A percentile compares a stretch with the other conserved stretches of the same genome.
phyloP scores from a whole-genome alignment of 441 rosid genomes.

The Metrosideros polymorpha region DNA sequence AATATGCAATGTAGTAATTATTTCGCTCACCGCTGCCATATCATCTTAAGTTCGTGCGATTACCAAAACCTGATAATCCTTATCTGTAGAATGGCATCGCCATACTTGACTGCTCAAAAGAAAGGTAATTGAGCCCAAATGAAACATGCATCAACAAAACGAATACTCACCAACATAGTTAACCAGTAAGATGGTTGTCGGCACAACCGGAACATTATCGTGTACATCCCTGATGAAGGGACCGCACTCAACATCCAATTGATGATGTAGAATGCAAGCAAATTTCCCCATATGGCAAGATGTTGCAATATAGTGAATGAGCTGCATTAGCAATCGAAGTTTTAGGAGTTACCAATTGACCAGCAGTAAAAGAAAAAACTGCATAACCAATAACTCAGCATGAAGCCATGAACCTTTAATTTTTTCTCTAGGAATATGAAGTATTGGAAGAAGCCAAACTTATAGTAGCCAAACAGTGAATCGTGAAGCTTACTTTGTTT shows the following conservation, averaged over 20 bases:
- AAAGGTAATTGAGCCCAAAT: not conserved
- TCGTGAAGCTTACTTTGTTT: slow-evolving; percentile 70
- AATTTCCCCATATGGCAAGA: slow-evolving; percentile 93
- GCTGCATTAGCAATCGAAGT: slow-evolving; percentile 34
- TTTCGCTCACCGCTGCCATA: not conserved
- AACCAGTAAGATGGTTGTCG: slow-evolving; percentile 86
- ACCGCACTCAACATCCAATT: slow-evolving; percentile 83
- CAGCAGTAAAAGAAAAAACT: not conserved
- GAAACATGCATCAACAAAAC: not conserved
- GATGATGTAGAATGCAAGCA: slow-evolving; percentile 64
- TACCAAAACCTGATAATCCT: not conserved
- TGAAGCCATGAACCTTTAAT: not conserved
- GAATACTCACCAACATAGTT: slow-evolving; percentile 66
- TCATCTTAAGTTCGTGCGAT: not conserved
- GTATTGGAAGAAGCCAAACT: not conserved
- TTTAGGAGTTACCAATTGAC: not conserved
- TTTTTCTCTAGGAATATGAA: not conserved
- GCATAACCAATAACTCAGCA: not conserved
- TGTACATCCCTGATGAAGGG: slow-evolving; percentile 92
- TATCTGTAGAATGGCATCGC: not conserved
- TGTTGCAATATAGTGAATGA: slow-evolving; percentile 85
- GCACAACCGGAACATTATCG: slow-evolving; percentile 89
- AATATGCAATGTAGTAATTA: not conserved
- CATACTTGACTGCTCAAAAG: not conserved
- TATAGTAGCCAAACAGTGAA: not conserved